Conservation (phyloP, 257 asterid species). For the Gentiana straminea region DNA sequence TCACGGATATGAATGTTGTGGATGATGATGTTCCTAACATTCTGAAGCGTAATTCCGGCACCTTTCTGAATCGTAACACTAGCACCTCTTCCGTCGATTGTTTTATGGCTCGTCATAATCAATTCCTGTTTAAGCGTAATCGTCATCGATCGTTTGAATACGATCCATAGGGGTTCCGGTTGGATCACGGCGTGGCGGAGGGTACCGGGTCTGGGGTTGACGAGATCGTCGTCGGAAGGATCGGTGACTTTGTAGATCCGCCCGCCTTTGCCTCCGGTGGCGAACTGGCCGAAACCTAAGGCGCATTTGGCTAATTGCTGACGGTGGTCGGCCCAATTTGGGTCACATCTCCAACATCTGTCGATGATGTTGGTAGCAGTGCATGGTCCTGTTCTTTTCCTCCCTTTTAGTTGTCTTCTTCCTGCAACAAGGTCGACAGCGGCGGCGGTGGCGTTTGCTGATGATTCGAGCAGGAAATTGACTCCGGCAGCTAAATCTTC, state of each 20-base stretch:
- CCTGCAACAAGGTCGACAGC: no score
- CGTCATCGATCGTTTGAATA: conserved; percentile 16
- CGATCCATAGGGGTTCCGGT: conserved; percentile 25
- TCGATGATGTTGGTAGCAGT: conserved; percentile 19
- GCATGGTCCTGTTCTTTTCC: conserved; percentile 14
- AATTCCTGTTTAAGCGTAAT: conserved; percentile 16
- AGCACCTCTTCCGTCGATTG: conserved; percentile 29
- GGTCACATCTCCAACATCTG: conserved; percentile 33
- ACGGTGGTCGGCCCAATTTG: conserved; percentile 15
- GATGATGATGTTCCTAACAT: conserved; percentile 11
- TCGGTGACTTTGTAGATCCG: conserved; percentile 18
- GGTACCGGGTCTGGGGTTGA: conserved; percentile 26
- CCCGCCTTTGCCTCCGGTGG: conserved; percentile 24
- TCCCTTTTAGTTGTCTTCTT: conserved; percentile 13
- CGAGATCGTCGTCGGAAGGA: conserved; percentile 14
- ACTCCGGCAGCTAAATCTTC: neutral
- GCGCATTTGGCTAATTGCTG: conserved; percentile 17
- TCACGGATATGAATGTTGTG: conserved; percentile 13
- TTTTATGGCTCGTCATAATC: conserved; percentile 21
- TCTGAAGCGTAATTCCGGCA: conserved; percentile 23
- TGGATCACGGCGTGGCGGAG: conserved; percentile 31
- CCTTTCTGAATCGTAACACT: conserved; percentile 21
- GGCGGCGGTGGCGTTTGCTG: no score
- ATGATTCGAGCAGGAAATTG: conserved; percentile 1
- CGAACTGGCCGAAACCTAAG: conserved; percentile 18